Evolutionary conservation across 2,329 filamentous ascomycete species (phyloP), one percentile per base, ranked within the genome.

Genomic region (Ceratocystis ficicola): DNA sequence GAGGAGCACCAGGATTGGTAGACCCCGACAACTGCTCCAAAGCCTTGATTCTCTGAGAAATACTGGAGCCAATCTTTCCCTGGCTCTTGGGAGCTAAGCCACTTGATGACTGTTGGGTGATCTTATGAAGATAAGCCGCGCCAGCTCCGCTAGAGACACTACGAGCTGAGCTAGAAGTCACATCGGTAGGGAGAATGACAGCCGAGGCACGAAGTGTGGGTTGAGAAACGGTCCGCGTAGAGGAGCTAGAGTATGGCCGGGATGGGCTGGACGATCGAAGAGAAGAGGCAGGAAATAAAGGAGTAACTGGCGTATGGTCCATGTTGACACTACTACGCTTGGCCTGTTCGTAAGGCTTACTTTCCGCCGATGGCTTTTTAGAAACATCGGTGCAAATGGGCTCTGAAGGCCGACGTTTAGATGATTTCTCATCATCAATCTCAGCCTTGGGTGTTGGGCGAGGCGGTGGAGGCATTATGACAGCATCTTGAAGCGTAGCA

Each of bases 11-110:
- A 20, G 62, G 30, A 7, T 57, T 46, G 20, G 32, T 62, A 17
- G 20, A 69, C 8, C 80, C 76, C 67, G 86, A 81, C 70, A 94
- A 81, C 74, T 90, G 92, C 73, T 96, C 89, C 64, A 99, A 79
- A 5, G 92, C 91, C 75, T 96, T 95, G 74, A 86, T 97, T 52
- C 94, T 87, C 74, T 93, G 90, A 2, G 93, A 95, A 68, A 99
- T 96, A 70, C 90, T 91, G 7, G 89, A 91, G 6, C 90, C 92
- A 28, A 97, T 83, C 71, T 89, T 94, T 69, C 86, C 81, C 73
- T 92, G 95, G 66, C 73, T 74, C 73, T 89, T 90, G 2, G 83
- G 78, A 60, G 81, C 77, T 62, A 87, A 72, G 63, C 81, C 80
- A 15, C 75, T 75, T 57, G 73, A 74, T 36, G 78, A 75, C 70